Percentiles rank a stretch among this genome's conserved stretches.
Conservation (phyloP, 257 asterid genomes). For the Nicotiana obtusifolia region DNA sequence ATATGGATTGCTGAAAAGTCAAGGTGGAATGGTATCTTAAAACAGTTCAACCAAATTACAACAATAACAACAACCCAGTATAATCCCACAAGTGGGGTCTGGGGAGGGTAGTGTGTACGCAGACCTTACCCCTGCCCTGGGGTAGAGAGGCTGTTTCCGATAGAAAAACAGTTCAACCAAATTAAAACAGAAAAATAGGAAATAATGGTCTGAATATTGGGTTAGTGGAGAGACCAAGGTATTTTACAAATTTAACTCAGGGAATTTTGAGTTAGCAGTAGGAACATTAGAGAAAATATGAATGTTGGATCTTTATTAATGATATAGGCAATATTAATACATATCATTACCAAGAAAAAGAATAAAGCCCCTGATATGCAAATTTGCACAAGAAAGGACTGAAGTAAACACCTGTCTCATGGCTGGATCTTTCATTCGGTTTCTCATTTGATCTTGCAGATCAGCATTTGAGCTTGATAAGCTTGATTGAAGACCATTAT, state of each 20-base stretch:
- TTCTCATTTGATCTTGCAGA: slow-evolving; percentile 92
- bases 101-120: too few species aligned
- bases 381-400: neutral
- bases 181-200: neutral
- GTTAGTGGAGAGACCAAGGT: neutral
- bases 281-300: neutral
- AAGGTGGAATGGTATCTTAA: neutral
- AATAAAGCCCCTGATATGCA: neutral
- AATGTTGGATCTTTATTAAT: neutral
- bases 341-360: neutral
- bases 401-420: slow-evolving; percentile 70
- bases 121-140: too few species aligned
- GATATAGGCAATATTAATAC: neutral
- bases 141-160: too few species aligned
- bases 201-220: neutral
- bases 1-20: neutral
- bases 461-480: slow-evolving; percentile 48
- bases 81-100: too few species aligned
- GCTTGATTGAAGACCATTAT: slow-evolving; percentile 36
- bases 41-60: neutral
- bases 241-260: neutral
- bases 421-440: slow-evolving; percentile 95
- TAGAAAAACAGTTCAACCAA: neutral
- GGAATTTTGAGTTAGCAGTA: neutral
- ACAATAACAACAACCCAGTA: too few species aligned